These are phyloP conservation scores for Quercus alba DNA, from an alignment of 306 rosid species.

Conservation along the genomic window DNA sequence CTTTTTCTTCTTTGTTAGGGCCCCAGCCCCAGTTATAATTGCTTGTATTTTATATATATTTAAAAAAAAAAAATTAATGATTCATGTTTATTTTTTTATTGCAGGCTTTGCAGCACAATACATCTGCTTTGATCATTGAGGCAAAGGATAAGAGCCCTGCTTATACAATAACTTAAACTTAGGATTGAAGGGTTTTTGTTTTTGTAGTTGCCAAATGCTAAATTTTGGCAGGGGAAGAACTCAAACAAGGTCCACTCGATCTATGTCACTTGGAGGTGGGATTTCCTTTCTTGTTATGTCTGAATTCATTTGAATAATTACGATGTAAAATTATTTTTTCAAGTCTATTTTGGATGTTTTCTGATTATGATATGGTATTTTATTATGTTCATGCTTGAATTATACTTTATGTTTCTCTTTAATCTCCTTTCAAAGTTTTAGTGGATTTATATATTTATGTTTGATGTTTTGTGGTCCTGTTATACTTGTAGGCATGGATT, in stretches of 20 bases:
- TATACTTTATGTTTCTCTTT: not conserved
- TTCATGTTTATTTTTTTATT: conserved; percentile 28
- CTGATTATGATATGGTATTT: not conserved
- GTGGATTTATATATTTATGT: not conserved
- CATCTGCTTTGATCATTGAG: conserved; percentile 35
- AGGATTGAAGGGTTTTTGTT: conserved; percentile 12
- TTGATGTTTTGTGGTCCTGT: conserved; percentile 1
- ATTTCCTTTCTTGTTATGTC: conserved; percentile 3
- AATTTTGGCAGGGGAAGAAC: conserved; percentile 58
- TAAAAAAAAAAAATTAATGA: not conserved
- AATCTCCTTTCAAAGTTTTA: not conserved
- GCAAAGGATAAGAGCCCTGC: conserved; percentile 19
- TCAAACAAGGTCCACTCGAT: conserved; percentile 65
- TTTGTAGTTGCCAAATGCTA: conserved; percentile 47
- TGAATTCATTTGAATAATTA: not conserved
- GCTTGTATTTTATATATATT: conserved; percentile 18
- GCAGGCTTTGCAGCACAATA: conserved; percentile 30
- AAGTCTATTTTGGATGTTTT: not conserved
- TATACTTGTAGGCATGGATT: conserved; percentile 70
- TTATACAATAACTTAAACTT: not conserved
- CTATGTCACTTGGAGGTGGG: conserved; percentile 87
- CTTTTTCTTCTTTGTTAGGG: not conserved
- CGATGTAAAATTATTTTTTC: not conserved
- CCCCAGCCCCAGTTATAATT: not conserved
- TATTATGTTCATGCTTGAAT: not conserved